These are phyloP conservation scores for Pichia sp. DNA, from an alignment of 1,139 yeast species.

Conservation along the genomic window DNA sequence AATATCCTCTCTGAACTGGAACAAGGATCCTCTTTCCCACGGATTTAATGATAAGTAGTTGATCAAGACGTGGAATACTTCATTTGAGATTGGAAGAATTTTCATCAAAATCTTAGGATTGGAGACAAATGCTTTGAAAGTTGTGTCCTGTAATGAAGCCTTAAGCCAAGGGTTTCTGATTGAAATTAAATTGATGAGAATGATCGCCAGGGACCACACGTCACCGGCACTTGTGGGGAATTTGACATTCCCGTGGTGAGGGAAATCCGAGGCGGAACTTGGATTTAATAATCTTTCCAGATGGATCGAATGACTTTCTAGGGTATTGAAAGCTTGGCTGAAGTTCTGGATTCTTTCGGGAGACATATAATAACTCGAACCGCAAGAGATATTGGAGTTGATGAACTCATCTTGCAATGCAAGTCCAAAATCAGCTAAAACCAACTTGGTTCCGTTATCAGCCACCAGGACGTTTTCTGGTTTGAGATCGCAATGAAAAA, in stretches of 20 bases:
- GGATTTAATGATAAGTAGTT: conserved; percentile 58
- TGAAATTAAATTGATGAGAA: conserved; percentile 71
- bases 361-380: conserved; percentile 88
- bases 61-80: conserved; percentile 45
- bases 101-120: conserved; percentile 47
- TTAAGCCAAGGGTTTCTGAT: conserved; percentile 90
- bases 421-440: conserved; percentile 80
- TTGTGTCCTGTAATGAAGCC: conserved; percentile 58
- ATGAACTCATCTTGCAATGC: conserved; percentile 55
- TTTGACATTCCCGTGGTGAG: conserved; percentile 32
- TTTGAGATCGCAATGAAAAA: conserved; percentile 85
- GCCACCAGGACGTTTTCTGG: conserved; percentile 81
- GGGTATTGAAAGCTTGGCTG: conserved; percentile 22
- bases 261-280: conserved; percentile 9
- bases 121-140: conserved; percentile 42
- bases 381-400: conserved; percentile 72
- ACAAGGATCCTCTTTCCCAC: conserved; percentile 46
- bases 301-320: conserved; percentile 24
- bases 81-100: conserved; percentile 60
- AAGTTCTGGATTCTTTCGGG: conserved; percentile 67
- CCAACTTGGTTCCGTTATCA: conserved; percentile 49
- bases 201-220: conserved; percentile 82
- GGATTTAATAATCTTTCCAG: conserved; percentile 22
- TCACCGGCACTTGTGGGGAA: conserved; percentile 75
- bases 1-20: conserved; percentile 36